Evolutionary conservation across 768 basidiomycete species (phyloP), one percentile per base, ranked within the genome.

Genomic region (Lentinula aciculospora): DNA sequence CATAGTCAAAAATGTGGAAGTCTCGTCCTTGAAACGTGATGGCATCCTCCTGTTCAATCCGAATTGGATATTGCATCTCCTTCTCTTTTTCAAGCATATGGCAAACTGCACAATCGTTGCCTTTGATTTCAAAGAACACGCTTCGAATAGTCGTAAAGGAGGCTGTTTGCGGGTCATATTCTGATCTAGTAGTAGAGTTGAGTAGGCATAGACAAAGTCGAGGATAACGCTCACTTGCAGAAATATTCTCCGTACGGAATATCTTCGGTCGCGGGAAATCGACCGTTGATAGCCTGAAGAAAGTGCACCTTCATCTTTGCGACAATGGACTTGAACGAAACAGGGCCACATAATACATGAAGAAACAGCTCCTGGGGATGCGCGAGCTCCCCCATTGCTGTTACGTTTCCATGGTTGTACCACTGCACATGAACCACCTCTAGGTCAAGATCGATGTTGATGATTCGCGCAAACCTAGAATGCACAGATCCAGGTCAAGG

Each of bases 401-500:
- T 86, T 56, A 80, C 77, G 0, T 81, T 80, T 0, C 83, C 81
- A 63, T 92, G 90, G 54, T 87, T 80, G 28, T 88, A 81, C 89
- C 89, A 93, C 32, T 83, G 88, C 9, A 88, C 69, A 67, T 93
- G 91, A 0, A 81, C 79, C 1, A 58, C 68, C 54, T 76, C 69
- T 4, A 70, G 58, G 15, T 74, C 68, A 32, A 73, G 69, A 15
- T 77, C 67, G 57, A 90, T 77, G 51, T 75, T 80, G 0, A 84
- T 65, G 25, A 92, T 83, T 62, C 75, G 76, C 0, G 76, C 88
- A 68, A 92, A 90, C 88, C 89, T 91, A 62, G 15, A 45, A 13
- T 1, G 28, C 51, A 60, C 17, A 25, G 23, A 17, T n/a, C n/a
- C n/a, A 34, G 31, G 3, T 1, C 28, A 8, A 39, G 3, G 25